Evolutionary conservation across 139 green algal species (phyloP).

Genomic region (Picochlorum sp.): DNA sequence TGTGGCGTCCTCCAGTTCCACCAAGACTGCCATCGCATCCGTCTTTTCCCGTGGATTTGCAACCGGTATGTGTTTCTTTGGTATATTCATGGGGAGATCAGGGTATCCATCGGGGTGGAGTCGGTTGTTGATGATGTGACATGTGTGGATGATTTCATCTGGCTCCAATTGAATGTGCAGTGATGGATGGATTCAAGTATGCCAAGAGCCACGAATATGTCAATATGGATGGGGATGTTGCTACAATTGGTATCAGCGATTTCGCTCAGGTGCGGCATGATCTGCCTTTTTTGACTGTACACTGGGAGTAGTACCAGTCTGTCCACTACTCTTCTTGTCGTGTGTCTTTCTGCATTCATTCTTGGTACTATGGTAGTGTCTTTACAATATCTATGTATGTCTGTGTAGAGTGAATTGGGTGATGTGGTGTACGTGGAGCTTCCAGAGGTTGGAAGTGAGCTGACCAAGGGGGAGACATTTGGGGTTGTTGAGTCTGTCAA

Average conservation of each 20-base stretch:
- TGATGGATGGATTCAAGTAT: slow-evolving; percentile 63
- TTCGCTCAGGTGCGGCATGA: slow-evolving; percentile 77
- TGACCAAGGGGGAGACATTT: slow-evolving; percentile 83
- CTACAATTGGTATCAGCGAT: slow-evolving; percentile 90
- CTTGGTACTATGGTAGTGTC: no score
- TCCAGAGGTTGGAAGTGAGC: slow-evolving; percentile 77
- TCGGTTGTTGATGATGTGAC: background rate
- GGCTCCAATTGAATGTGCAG: slow-evolving; percentile 28
- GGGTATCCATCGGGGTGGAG: background rate
- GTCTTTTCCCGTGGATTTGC: slow-evolving; percentile 19
- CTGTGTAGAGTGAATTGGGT: slow-evolving; percentile 73
- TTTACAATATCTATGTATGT: no score
- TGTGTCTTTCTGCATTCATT: no score
- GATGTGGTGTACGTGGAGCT: slow-evolving; percentile 98
- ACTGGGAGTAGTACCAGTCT: no score
- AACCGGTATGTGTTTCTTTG: slow-evolving; percentile 12
- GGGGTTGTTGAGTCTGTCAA: slow-evolving; percentile 99
- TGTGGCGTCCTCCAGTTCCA: background rate
- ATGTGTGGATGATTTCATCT: background rate
- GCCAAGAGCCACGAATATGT: slow-evolving; percentile 76
- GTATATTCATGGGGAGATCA: background rate
- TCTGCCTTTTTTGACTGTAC: no score
- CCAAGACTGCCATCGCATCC: background rate
- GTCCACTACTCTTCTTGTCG: no score
- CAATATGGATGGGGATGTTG: slow-evolving; percentile 79